Conservation (phyloP, 192 early-diverging fungal species). For the Coemansia sp. region DNA sequence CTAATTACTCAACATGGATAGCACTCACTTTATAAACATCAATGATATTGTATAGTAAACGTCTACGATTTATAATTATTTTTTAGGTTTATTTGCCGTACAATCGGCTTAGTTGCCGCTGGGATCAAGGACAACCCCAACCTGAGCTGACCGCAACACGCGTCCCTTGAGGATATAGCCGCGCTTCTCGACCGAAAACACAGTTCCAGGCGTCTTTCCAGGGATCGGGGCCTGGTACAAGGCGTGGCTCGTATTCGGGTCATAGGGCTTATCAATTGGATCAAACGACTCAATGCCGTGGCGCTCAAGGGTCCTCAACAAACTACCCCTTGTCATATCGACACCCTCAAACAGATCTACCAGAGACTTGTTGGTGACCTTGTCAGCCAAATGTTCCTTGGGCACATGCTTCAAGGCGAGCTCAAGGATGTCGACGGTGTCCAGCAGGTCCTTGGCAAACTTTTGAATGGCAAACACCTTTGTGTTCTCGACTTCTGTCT, state of each 20-base stretch:
- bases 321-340: conserved; percentile 81
- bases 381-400: conserved; percentile 59
- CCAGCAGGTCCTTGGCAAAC: conserved; percentile 96
- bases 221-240: conserved; percentile 91
- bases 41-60: neutral
- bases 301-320: conserved; percentile 84
- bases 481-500: conserved; percentile 80
- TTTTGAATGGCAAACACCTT: conserved; percentile 93
- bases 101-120: conserved; percentile 35
- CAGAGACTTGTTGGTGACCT: conserved; percentile 63
- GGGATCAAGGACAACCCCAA: conserved; percentile 84
- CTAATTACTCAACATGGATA: too few relatives aligned
- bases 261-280: conserved; percentile 88
- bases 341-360: conserved; percentile 87
- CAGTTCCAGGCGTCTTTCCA: conserved; percentile 85
- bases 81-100: neutral
- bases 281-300: conserved; percentile 83
- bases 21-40: neutral
- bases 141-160: conserved; percentile 92
- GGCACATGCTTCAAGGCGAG: conserved; percentile 92
- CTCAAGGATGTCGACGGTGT: conserved; percentile 87
- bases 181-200: conserved; percentile 88
- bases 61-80: neutral
- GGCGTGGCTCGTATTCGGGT: conserved; percentile 93
- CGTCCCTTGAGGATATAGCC: conserved; percentile 94